phyloP scores from a whole-genome alignment of 805 yeast genomes.

The Barnettozyma vustinii region DNA sequence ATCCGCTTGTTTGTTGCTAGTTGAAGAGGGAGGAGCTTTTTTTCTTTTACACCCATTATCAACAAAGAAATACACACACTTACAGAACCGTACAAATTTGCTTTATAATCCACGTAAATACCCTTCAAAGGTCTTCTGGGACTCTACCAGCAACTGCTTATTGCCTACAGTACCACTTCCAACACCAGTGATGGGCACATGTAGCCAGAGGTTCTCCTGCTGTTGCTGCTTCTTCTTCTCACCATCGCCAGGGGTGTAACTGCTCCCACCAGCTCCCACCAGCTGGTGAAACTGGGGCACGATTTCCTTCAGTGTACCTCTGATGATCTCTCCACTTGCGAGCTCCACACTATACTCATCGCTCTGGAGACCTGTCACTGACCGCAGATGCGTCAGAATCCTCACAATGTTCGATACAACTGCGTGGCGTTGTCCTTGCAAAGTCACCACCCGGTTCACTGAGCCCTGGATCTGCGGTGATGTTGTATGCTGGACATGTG shows the following conservation, averaged over 20 bases:
- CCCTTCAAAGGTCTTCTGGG: neutral
- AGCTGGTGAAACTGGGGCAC: neutral
- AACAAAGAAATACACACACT: neutral
- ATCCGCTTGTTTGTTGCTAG: neutral
- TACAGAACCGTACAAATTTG: neutral
- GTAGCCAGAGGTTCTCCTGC: slow-evolving; percentile 10
- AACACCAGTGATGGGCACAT: neutral
- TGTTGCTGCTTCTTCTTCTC: slow-evolving; percentile 5
- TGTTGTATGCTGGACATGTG: neutral
- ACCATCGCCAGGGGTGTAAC: neutral
- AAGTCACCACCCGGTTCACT: slow-evolving; percentile 2
- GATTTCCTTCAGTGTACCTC: neutral
- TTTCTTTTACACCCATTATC: too few species aligned
- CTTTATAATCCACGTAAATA: neutral
- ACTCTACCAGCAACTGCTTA: neutral
- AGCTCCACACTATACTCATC: slow-evolving; percentile 1
- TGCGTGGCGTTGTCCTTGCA: slow-evolving; percentile 1
- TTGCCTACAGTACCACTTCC: slow-evolving; percentile 6
- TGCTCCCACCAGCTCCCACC: neutral
- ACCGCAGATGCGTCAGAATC: slow-evolving; percentile 2
- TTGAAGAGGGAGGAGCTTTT: neutral
- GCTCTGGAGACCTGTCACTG: neutral
- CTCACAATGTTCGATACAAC: neutral
- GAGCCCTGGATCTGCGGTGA: slow-evolving; percentile 5
- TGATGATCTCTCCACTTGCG: neutral